Evolutionary conservation across 192 early-diverging fungal species (phyloP).

Genomic region (Spizellomyces sp.): DNA sequence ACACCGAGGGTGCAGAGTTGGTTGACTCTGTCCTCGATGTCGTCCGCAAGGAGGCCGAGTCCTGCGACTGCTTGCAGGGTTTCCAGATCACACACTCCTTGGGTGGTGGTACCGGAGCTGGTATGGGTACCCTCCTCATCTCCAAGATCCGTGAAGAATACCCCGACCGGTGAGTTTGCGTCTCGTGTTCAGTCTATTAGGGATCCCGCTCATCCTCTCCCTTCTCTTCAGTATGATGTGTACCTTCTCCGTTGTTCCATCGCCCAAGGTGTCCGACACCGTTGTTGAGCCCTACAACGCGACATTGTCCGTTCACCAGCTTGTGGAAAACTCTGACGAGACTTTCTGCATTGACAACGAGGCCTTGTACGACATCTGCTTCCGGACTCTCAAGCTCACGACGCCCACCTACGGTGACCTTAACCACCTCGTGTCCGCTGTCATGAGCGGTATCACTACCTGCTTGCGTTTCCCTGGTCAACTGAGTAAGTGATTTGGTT

Average conservation of each 20-base stretch:
- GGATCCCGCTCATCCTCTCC: neutral
- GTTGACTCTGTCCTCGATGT: slow-evolving; percentile 95
- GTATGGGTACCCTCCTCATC: slow-evolving; percentile 93
- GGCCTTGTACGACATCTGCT: slow-evolving; percentile 99
- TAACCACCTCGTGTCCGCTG: slow-evolving; percentile 94
- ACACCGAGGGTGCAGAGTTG: slow-evolving; percentile 99
- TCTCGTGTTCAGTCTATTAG: neutral
- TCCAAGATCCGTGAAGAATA: slow-evolving; percentile 99
- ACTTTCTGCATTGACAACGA: slow-evolving; percentile 99
- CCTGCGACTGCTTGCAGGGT: slow-evolving; percentile 95
- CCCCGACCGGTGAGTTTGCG: slow-evolving; percentile 73
- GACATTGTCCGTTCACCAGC: slow-evolving; percentile 94
- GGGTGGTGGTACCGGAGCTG: slow-evolving; percentile 96
- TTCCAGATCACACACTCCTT: slow-evolving; percentile 99
- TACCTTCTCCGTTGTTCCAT: slow-evolving; percentile 96
- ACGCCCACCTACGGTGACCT: slow-evolving; percentile 94
- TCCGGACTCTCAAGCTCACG: slow-evolving; percentile 92
- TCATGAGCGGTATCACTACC: slow-evolving; percentile 97
- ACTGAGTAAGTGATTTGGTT: slow-evolving; percentile 66
- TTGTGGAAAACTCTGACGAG: slow-evolving; percentile 99
- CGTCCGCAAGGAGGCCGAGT: slow-evolving; percentile 95
- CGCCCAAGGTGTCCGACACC: slow-evolving; percentile 97
- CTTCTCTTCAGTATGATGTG: slow-evolving; percentile 74
- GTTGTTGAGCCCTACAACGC: slow-evolving; percentile 99
- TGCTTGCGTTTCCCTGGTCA: slow-evolving; percentile 99